Percentiles rank a stretch among this genome's conserved stretches.
phyloP scores from a whole-genome alignment of 2,329 filamentous ascomycete species.

The Pseudogymnoascus sp. region DNA sequence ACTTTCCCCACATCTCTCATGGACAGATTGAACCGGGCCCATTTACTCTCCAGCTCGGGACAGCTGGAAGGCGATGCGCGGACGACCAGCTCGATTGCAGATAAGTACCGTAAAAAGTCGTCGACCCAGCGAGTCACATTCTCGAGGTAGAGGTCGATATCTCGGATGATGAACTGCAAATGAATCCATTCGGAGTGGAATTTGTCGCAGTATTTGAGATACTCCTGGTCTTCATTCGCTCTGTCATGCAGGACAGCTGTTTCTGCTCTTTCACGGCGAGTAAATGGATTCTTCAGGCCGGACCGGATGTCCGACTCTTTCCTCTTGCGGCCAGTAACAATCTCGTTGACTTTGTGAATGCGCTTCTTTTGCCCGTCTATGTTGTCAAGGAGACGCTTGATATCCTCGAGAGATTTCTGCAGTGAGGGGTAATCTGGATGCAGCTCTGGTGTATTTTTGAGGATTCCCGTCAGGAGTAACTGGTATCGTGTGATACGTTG shows the following conservation, averaged over 20 bases:
- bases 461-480: slow-evolving; percentile 70
- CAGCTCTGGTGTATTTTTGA: slow-evolving; percentile 69
- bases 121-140: slow-evolving; percentile 72
- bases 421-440: slow-evolving; percentile 75
- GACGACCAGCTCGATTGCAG: slow-evolving; percentile 76
- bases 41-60: slow-evolving; percentile 85
- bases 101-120: slow-evolving; percentile 71
- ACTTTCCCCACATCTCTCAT: slow-evolving; percentile 80
- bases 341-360: slow-evolving; percentile 83
- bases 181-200: slow-evolving; percentile 91
- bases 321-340: slow-evolving; percentile 68
- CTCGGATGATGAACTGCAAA: slow-evolving; percentile 75
- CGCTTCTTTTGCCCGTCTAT: slow-evolving; percentile 97
- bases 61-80: slow-evolving; percentile 61
- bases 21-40: slow-evolving; percentile 82
- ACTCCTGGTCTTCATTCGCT: slow-evolving; percentile 70
- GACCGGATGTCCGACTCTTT: slow-evolving; percentile 82
- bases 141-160: slow-evolving; percentile 89
- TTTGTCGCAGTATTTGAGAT: slow-evolving; percentile 71
- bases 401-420: slow-evolving; percentile 46
- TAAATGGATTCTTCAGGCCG: slow-evolving; percentile 83
- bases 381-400: slow-evolving; percentile 54
- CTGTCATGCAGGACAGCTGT: slow-evolving; percentile 26
- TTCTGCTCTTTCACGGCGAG: slow-evolving; percentile 42
- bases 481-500: slow-evolving; percentile 93